Percentiles rank a stretch among this genome's conserved stretches.
phyloP scores from a whole-genome alignment of 2,329 filamentous ascomycete genomes.

The Sclerotinia sclerotiorum region DNA sequence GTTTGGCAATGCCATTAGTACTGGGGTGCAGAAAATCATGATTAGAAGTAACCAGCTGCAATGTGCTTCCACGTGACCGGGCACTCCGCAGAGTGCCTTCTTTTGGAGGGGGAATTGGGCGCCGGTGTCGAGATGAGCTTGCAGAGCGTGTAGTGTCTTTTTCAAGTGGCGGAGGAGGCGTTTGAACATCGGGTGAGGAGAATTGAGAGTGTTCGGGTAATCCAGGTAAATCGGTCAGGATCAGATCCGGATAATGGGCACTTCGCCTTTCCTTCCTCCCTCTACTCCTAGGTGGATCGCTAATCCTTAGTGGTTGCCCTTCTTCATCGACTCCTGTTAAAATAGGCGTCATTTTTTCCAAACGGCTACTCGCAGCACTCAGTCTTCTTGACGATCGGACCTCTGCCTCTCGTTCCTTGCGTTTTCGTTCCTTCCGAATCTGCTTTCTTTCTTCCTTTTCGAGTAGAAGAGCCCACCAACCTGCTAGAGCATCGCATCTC shows the following conservation, averaged over 20 bases:
- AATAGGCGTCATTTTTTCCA: constrained; percentile 77
- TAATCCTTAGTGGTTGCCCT: constrained; percentile 49
- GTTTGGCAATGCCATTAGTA: constrained; percentile 33
- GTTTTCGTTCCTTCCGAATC: constrained; percentile 73
- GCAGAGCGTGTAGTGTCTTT: constrained; percentile 74
- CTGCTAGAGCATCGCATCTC: constrained; percentile 83
- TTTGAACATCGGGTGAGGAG: constrained; percentile 40
- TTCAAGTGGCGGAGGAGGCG: constrained; percentile 70
- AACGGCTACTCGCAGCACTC: constrained; percentile 83
- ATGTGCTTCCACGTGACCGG: constrained; percentile 76
- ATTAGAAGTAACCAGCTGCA: constrained; percentile 75
- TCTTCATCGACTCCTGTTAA: constrained; percentile 80
- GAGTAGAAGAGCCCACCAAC: constrained; percentile 93
- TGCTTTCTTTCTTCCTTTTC: constrained; percentile 95
- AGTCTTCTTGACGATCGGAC: constrained; percentile 75
- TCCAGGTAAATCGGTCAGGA: constrained; percentile 72
- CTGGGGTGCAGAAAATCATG: constrained; percentile 59
- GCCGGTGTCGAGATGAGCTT: constrained; percentile 75
- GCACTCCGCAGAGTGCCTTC: constrained; percentile 69
- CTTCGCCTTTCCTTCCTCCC: constrained; percentile 78
- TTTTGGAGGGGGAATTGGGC: constrained; percentile 80
- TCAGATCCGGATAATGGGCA: constrained; percentile 61
- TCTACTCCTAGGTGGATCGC: constrained; percentile 63
- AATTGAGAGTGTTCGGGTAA: constrained; percentile 60
- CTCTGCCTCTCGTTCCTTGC: constrained; percentile 81